These are phyloP conservation scores for Coemansia sp. DNA, from an alignment of 192 early-diverging fungal genomes.

Conservation along the genomic window DNA sequence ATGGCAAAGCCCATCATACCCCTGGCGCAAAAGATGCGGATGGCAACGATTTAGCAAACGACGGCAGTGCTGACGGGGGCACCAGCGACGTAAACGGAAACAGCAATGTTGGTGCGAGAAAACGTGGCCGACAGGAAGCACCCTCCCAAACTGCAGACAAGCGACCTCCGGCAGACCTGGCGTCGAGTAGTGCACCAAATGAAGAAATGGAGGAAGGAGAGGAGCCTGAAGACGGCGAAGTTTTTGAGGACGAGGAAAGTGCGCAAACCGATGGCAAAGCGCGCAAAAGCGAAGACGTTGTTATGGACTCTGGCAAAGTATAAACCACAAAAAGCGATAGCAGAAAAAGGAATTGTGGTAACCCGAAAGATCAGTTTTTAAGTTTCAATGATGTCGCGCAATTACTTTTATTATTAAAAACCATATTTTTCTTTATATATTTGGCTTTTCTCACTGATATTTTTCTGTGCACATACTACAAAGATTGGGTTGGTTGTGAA, in stretches of 20 bases:
- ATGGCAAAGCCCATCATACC: neutral
- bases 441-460: neutral
- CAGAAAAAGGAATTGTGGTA: neutral
- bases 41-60: slow-evolving; percentile 3
- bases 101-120: slow-evolving; percentile 33
- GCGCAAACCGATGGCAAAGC: slow-evolving; percentile 26
- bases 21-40: neutral
- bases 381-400: neutral
- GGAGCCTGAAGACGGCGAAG: slow-evolving; percentile 50
- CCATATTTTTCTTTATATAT: neutral
- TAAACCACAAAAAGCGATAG: slow-evolving; percentile 11
- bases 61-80: neutral
- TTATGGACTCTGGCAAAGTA: slow-evolving; percentile 47
- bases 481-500: too few species aligned
- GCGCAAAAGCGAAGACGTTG: slow-evolving; percentile 45
- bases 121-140: slow-evolving; percentile 40
- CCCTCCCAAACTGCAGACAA: slow-evolving; percentile 18
- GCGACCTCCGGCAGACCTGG: neutral
- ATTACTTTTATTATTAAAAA: neutral
- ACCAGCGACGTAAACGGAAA: slow-evolving; percentile 8
- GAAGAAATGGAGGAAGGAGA: slow-evolving; percentile 43
- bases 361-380: neutral
- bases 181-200: neutral
- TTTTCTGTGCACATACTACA: too few species aligned
- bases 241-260: slow-evolving; percentile 44